Percentiles rank a stretch among this genome's conserved stretches.
These are phyloP conservation scores for Globisporangium spiculum DNA, from an alignment of 352 stramenopile species.

Conservation along the genomic window DNA sequence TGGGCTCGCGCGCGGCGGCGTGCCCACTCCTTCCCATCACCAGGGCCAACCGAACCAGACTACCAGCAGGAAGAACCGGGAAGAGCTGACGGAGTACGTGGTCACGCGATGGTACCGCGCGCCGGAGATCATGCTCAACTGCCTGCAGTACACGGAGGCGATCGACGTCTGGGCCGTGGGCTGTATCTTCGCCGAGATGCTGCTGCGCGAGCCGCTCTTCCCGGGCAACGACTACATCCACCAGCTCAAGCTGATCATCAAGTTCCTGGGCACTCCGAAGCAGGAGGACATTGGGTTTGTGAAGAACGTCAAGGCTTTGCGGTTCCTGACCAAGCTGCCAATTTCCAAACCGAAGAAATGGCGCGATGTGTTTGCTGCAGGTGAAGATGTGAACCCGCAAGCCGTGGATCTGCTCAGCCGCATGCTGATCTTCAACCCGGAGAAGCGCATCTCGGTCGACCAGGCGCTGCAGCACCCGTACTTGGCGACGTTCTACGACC, in stretches of 20 bases:
- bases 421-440: conserved; percentile 74
- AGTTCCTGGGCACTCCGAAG: conserved; percentile 64
- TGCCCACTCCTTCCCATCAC: conserved; percentile 46
- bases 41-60: conserved; percentile 65
- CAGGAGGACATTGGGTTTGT: conserved; percentile 80
- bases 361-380: conserved; percentile 47
- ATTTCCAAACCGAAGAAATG: conserved; percentile 80
- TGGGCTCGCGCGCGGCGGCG: conserved; percentile 79
- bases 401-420: conserved; percentile 57
- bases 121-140: conserved; percentile 90
- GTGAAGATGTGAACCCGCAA: conserved; percentile 39
- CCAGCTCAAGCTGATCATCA: conserved; percentile 82
- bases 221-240: conserved; percentile 85
- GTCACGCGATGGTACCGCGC: conserved; percentile 7
- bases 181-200: conserved; percentile 98
- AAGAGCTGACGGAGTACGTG: conserved; percentile 15
- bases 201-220: conserved; percentile 95
- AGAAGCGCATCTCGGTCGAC: conserved; percentile 67
- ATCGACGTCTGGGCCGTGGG: conserved; percentile 95
- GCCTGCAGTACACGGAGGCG: conserved; percentile 92
- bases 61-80: conserved; percentile 36
- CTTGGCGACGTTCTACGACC: conserved; percentile 87
- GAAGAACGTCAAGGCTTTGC: conserved; percentile 88
- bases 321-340: conserved; percentile 80
- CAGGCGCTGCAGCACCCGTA: conserved; percentile 62